Conservation (phyloP, 176 grass and related monocot genomes). For the sorghum (Sorghum bicolor) region DNA sequence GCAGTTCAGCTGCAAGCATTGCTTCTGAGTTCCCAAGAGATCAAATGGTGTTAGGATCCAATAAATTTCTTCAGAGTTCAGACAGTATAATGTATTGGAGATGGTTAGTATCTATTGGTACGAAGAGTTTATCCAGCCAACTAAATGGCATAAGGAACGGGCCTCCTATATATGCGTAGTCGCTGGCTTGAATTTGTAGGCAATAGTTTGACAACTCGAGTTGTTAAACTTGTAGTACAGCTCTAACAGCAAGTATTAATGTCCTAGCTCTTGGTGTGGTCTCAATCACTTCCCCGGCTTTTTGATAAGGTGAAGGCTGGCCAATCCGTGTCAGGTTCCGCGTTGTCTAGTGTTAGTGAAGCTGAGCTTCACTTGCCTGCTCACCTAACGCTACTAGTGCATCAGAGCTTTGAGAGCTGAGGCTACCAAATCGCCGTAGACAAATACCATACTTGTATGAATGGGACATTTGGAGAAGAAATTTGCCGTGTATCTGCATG, state of each 20-base stretch:
- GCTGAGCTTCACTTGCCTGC: slow-evolving; percentile 39
- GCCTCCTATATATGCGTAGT: background rate
- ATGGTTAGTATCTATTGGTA: slow-evolving; percentile 7
- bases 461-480: background rate
- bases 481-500: slow-evolving; percentile 13
- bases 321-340: slow-evolving; percentile 12
- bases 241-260: background rate
- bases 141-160: background rate
- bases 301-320: slow-evolving; percentile 36
- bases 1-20: slow-evolving; percentile 21
- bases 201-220: background rate
- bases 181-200: background rate
- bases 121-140: slow-evolving; percentile 3
- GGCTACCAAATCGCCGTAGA: slow-evolving; percentile 40
- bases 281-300: background rate
- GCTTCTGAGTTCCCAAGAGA: slow-evolving; percentile 4
- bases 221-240: slow-evolving; percentile 18
- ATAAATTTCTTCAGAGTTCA: background rate
- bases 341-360: slow-evolving; percentile 37
- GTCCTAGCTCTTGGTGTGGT: background rate
- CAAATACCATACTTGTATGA: slow-evolving; percentile 11
- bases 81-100: slow-evolving; percentile 1
- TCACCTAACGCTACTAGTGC: slow-evolving; percentile 42
- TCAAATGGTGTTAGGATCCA: slow-evolving; percentile 9
- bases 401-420: slow-evolving; percentile 22